Percentiles rank a stretch among this genome's conserved stretches.
Evolutionary conservation across 2,329 filamentous ascomycete genomes (phyloP).

Genomic region (Cladosporium sp.): DNA sequence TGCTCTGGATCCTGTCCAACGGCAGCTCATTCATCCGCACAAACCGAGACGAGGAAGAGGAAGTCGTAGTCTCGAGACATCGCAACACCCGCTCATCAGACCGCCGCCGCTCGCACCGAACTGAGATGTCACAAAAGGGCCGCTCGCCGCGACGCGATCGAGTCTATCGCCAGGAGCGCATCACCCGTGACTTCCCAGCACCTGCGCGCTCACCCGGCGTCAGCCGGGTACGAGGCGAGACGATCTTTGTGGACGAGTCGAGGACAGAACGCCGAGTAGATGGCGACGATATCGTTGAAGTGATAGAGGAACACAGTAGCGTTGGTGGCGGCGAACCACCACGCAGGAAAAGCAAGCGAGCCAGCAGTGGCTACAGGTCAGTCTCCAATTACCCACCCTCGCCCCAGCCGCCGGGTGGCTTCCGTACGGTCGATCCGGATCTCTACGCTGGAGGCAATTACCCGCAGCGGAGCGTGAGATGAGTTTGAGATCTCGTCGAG

Average conservation of each 20-base stretch:
- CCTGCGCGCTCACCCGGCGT: conserved; percentile 27
- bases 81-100: conserved; percentile 14
- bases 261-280: conserved; percentile 44
- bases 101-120: conserved; percentile 32
- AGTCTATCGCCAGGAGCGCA: conserved; percentile 39
- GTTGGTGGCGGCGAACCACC: conserved; percentile 41
- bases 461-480: conserved; percentile 23
- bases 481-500: neutral
- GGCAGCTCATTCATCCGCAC: conserved; percentile 35
- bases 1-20: conserved; percentile 47
- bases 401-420: conserved; percentile 21
- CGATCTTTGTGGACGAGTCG: conserved; percentile 48
- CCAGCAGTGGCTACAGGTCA: conserved; percentile 52
- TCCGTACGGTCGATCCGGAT: conserved; percentile 22
- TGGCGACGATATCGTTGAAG: conserved; percentile 59
- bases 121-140: conserved; percentile 35
- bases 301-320: conserved; percentile 58
- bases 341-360: conserved; percentile 42
- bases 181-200: conserved; percentile 37
- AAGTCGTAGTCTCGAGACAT: conserved; percentile 31
- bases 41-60: conserved; percentile 35
- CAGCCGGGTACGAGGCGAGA: conserved; percentile 35
- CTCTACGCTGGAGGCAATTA: conserved; percentile 42
- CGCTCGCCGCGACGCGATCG: conserved; percentile 34
- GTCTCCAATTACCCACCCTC: conserved; percentile 37